Evolutionary conservation across 2,329 filamentous ascomycete genomes (phyloP).

Genomic region (Epichloe gansuensis): DNA sequence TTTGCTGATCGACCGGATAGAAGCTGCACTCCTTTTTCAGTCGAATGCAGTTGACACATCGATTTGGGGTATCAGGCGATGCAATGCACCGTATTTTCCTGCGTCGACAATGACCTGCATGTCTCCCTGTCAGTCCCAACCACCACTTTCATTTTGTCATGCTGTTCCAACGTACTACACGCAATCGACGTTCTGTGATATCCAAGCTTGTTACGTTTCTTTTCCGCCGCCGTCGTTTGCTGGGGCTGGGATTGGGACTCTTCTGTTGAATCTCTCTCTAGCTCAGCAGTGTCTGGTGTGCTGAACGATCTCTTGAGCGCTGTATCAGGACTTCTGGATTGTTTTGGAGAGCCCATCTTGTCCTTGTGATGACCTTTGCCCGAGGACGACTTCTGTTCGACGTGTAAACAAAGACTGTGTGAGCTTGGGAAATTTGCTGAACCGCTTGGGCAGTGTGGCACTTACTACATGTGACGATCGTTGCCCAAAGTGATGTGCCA

Average conservation of each 20-base stretch:
- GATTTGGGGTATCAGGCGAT: slow-evolving; percentile 59
- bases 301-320: slow-evolving; percentile 37
- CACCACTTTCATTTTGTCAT: not conserved
- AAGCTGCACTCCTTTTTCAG: slow-evolving; percentile 93
- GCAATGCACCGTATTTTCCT: slow-evolving; percentile 88
- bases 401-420: not conserved
- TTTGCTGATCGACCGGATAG: slow-evolving; percentile 71
- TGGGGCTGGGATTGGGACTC: slow-evolving; percentile 12
- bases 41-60: slow-evolving; percentile 86
- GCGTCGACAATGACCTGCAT: slow-evolving; percentile 71
- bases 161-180: slow-evolving; percentile 58
- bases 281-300: slow-evolving; percentile 33
- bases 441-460: not conserved
- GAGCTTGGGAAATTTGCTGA: not conserved
- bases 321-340: slow-evolving; percentile 21
- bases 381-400: not conserved
- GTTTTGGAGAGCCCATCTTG: slow-evolving; percentile 4
- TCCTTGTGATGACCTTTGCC: not conserved
- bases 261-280: slow-evolving; percentile 22
- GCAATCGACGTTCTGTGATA: slow-evolving; percentile 93
- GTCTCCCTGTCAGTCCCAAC: not conserved
- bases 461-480: slow-evolving; percentile 4
- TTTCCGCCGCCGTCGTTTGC: slow-evolving; percentile 31
- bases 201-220: slow-evolving; percentile 75
- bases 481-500: slow-evolving; percentile 4